Evolutionary conservation across 2,329 filamentous ascomycete genomes (phyloP), one percentile per base, ranked within the genome.

Genomic region (Penicillium sp.): DNA sequence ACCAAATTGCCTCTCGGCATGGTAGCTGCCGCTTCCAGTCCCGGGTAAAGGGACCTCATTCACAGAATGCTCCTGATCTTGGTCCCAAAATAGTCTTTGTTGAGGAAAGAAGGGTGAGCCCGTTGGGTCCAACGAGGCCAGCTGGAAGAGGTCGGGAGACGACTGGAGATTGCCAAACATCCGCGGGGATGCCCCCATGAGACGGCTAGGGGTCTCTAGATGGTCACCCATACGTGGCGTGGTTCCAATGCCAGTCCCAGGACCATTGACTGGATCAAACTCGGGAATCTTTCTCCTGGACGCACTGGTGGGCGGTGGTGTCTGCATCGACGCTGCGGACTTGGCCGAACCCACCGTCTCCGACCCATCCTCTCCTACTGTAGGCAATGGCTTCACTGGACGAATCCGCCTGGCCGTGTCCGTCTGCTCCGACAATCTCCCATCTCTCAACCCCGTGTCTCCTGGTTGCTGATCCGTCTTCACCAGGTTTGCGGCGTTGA

Each of bases 291-390:
- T 68, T 46, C 73, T 70, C 52, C 71, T 68, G 4, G 70, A 74
- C 12, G 74, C 75, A 58, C 76, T 70, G 16, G 76, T 79, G 2
- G 77, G 76, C 32, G 77, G 77, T 22, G 77, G 77, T 9, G 77
- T 80, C 59, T 80, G 76, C 67, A 79, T 78, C 10, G 65, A 67
- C 22, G 65, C 65, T 17, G 66, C 66, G 6, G 65, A 69, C 36
- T 62, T 67, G 41, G 59, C 55, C 9, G 63, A 63, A 30, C 57
- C 58, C 30, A 60, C 53, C 11, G 60, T 57, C 11, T 54, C 55
- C 13, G 59, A 55, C 7, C 54, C 58, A 38, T 64, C 57, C 29
- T 65, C 57, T 27, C 44, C 39, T 37, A 49, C 26, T 27, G 41
- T 35, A 26, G 47, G 50, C 38, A 56, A 48, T 6, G 55, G 56